Evolutionary conservation across 345 rosid genomes (phyloP), one percentile per base, ranked within the genome.

Genomic region (Aquilaria sinensis): DNA sequence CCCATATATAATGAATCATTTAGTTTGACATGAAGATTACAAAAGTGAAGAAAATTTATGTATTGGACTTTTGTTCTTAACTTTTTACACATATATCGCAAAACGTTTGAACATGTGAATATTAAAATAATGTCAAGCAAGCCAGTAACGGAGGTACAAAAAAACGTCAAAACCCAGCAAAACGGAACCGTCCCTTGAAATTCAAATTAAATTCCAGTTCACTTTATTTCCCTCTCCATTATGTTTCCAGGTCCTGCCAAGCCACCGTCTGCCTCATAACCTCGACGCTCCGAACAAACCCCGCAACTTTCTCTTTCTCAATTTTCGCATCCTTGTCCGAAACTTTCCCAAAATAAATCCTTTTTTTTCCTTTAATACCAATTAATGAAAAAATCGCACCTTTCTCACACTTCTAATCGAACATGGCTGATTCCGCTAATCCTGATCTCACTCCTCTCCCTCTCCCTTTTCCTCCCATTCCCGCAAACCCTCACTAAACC

Each of bases 371-470:
- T 23, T 23, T 23, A 23, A 23, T 23, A 23, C 7, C 30, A 63
- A 31, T 32, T 45, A 46, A 92, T 87, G 96, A 89, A 87, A 75
- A 70, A 80, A 63, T 29, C 78, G 57, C 90, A 85, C 69, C 54
- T 66, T 59, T 66, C 88, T 34, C 70, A 77, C 57, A 64, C 80
- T 64, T 68, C 66, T 7, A 80, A 81, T 61, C 86, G 86, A 49
- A 69, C 66, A 66, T 86, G 84, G 77, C 64, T 75, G 9, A 51
- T 67, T 15, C 77, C 82, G 7, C 54, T 74, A n/a, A 41, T 79
- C 10, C 34, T 72, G 54, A 33, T 79, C 55, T 41, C 79, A 7
- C 43, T 71, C 2, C 62, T 81, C 67, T 69, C 76, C 10, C 70
- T 89, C 55, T 14, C 75, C 4, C 72, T 87, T 23, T 66, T 87